phyloP scores from a whole-genome alignment of 495 filamentous ascomycete species.

The Aspergillus olivimuriae region DNA sequence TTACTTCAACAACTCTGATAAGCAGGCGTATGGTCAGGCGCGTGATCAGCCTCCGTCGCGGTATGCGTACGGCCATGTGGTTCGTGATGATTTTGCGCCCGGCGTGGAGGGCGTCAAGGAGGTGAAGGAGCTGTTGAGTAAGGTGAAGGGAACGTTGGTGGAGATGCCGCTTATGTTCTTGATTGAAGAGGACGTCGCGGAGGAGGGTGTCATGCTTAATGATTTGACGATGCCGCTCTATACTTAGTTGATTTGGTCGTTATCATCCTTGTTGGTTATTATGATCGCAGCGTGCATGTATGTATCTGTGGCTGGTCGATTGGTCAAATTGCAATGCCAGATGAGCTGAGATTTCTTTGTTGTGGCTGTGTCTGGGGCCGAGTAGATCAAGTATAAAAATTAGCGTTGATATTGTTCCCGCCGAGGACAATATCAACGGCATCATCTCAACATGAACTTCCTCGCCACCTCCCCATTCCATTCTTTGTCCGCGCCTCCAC shows the following conservation, averaged over 20 bases:
- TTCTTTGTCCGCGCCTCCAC: constrained; percentile 11
- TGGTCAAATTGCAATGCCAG: too few relatives aligned
- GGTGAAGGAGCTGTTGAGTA: constrained; percentile 74
- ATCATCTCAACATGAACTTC: too few relatives aligned
- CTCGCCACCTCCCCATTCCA: constrained; percentile 3
- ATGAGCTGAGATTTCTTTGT: too few relatives aligned
- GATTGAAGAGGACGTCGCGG: constrained; percentile 79
- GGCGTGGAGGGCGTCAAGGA: constrained; percentile 56
- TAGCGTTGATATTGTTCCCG: constrained; percentile 1
- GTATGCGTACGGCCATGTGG: constrained; percentile 79
- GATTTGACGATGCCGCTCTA: constrained; percentile 77
- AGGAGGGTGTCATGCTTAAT: constrained; percentile 76
- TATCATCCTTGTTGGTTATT: constrained; percentile 6
- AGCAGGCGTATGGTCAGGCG: constrained; percentile 34
- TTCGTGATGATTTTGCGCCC: constrained; percentile 66
- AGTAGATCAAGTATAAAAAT: not conserved
- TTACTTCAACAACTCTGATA: constrained; percentile 57
- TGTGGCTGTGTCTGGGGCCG: not conserved
- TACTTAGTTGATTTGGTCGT: constrained; percentile 45
- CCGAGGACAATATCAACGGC: not conserved
- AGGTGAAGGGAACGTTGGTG: constrained; percentile 72
- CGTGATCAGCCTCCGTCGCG: constrained; percentile 35
- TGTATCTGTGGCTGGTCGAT: too few relatives aligned
- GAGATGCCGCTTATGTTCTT: constrained; percentile 93
- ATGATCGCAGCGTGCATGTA: too few relatives aligned